These are phyloP conservation scores for Carex littledalei DNA, from an alignment of 176 grass and related monocot species.

Conservation along the genomic window DNA sequence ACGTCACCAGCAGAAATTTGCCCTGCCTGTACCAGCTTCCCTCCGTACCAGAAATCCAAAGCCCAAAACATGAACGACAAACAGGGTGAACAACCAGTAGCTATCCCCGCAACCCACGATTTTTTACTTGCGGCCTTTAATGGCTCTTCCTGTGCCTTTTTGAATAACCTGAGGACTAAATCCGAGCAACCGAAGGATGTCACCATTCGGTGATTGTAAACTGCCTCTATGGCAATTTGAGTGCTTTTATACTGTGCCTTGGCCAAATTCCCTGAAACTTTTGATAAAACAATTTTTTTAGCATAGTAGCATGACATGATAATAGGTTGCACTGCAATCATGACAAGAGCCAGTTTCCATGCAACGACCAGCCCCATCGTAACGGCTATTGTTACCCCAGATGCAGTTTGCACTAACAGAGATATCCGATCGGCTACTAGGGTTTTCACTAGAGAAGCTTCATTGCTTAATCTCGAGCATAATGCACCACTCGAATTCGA, in stretches of 20 bases:
- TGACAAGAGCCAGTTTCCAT: slow-evolving; percentile 98
- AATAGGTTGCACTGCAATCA: slow-evolving; percentile 94
- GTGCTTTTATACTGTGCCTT: slow-evolving; percentile 88
- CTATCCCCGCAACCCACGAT: slow-evolving; percentile 86
- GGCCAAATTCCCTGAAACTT: slow-evolving; percentile 77
- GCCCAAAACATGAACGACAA: slow-evolving; percentile 92
- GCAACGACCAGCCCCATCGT: slow-evolving; percentile 84
- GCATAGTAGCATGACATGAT: slow-evolving; percentile 87
- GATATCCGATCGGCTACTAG: slow-evolving; percentile 92
- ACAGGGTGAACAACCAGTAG: slow-evolving; percentile 84
- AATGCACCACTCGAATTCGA: slow-evolving; percentile 75
- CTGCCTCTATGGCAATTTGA: slow-evolving; percentile 94
- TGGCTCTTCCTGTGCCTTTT: slow-evolving; percentile 75
- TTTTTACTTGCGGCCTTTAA: slow-evolving; percentile 73
- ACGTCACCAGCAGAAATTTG: slow-evolving; percentile 85
- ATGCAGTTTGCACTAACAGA: slow-evolving; percentile 83
- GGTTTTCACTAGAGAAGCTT: slow-evolving; percentile 89
- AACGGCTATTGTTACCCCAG: slow-evolving; percentile 71
- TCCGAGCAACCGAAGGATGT: slow-evolving; percentile 80
- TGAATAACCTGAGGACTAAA: slow-evolving; percentile 77
- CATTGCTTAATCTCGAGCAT: slow-evolving; percentile 79
- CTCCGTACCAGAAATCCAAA: slow-evolving; percentile 98
- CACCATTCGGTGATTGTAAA: slow-evolving; percentile 97
- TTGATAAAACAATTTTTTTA: slow-evolving; percentile 90
- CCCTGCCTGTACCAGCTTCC: slow-evolving; percentile 69